Evolutionary conservation across 176 grass and related monocot species (phyloP).

Genomic region (Coix lacrymajobi): DNA sequence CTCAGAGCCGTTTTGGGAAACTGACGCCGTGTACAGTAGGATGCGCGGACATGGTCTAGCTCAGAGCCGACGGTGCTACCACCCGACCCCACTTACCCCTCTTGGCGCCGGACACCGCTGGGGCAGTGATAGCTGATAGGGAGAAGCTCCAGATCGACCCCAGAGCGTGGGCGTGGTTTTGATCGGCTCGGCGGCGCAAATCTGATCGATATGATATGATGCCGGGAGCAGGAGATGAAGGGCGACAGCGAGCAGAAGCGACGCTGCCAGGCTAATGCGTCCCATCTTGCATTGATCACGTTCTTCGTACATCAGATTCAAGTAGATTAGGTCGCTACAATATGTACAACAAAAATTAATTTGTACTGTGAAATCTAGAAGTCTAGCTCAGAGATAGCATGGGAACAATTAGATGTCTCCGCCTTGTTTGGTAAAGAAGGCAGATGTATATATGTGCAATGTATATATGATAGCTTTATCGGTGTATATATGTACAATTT

Average conservation of each 20-base stretch:
- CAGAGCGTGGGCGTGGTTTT: neutral
- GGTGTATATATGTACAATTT: too few relatives aligned
- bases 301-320: neutral
- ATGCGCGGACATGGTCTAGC: too few relatives aligned
- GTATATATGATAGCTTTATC: too few relatives aligned
- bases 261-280: neutral
- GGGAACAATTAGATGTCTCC: neutral
- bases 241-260: neutral
- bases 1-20: too few relatives aligned
- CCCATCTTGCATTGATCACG: neutral
- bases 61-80: too few relatives aligned
- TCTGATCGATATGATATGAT: too few relatives aligned
- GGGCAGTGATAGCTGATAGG: neutral
- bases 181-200: neutral
- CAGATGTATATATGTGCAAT: too few relatives aligned
- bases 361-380: neutral
- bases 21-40: too few relatives aligned
- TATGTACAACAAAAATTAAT: neutral
- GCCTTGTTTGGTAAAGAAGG: too few relatives aligned
- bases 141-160: neutral
- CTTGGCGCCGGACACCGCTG: conserved; percentile 26
- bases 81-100: too few relatives aligned
- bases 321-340: neutral
- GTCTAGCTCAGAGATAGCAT: neutral
- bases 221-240: neutral